Base-by-base conservation (phyloP, 192 early-diverging fungal species). In the Coemansia sp. region DNA sequence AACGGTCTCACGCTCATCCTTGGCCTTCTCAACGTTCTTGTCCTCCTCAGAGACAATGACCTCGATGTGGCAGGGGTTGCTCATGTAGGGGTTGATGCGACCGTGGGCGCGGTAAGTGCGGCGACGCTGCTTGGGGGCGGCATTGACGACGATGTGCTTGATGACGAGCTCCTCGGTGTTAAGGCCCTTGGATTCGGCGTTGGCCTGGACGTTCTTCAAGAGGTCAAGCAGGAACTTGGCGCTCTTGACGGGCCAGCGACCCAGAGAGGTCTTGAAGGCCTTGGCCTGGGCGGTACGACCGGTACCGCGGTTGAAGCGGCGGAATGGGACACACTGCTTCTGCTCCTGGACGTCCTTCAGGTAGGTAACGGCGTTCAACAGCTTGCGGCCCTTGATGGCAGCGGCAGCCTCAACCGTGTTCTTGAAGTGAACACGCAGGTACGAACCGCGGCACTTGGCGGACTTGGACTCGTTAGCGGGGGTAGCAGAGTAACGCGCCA, bases 101-200 rank as follows among this genome's bases (percentile, higher is more conserved):
- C 97, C 97, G 89, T 99, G 97, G 75, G 95, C 97, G 89, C 97
- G 94, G 93, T 92, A 97, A 39, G 94, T 97, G 79, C 97, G 87
- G 77, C 97, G 92, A 73, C 97, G 94, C 84, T 94, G 93, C 87
- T 95, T 95, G 77, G 94, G 94, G 71, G 97, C 97, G 82, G 94
- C 92, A 90, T 99, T 97, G 85, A 99, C 95, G 87, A 95, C 89
- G 72, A 98, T 93, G 92, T 96, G 92, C 87, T 91, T 90, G 79
- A 99, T 87, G 66, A 93, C 88, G 66, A 96, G 87, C 76, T 92
- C 88, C 64, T 98, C 94, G 65, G 92, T 72, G 84, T 91, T 88
- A 64, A 99, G 89, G 68, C 93, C 93, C 91, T 99, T 99, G 71
- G 92, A 81, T 87, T 95, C 93, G 64, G 97, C 97, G 87, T 99